Evolutionary conservation across 1,284 basidiomycete genomes (phyloP).

Genomic region (Boletus albobrunnescens): DNA sequence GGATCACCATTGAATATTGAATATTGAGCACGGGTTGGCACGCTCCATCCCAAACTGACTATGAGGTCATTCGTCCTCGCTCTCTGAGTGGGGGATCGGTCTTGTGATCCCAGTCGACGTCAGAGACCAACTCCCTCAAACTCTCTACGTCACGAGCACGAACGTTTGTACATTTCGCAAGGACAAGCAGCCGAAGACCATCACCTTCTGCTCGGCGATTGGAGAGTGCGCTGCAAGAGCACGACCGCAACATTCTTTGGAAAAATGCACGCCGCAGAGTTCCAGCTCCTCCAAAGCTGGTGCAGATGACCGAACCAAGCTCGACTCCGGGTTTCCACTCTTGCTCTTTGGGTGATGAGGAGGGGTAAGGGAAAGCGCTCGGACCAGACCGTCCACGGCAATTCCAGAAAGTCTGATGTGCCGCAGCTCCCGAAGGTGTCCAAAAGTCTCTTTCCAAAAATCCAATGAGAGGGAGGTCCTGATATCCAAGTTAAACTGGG

Average conservation of each 20-base stretch:
- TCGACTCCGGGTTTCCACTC: not conserved
- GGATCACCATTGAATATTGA: not conserved
- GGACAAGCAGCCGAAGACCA: conserved; percentile 14
- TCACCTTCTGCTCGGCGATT: conserved; percentile 14
- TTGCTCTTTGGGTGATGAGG: not conserved
- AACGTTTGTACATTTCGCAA: conserved; percentile 18
- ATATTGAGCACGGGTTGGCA: too few species aligned
- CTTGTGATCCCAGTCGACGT: conserved; percentile 23
- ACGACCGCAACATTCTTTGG: conserved; percentile 19
- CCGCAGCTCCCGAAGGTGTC: conserved; percentile 13
- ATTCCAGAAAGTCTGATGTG: conserved; percentile 11
- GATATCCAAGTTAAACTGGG: conserved; percentile 12
- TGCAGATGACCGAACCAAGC: conserved; percentile 20
- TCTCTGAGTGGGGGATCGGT: not conserved
- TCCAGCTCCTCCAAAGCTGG: conserved; percentile 32
- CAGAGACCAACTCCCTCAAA: conserved; percentile 9
- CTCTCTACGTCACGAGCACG: not conserved
- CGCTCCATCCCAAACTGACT: not conserved
- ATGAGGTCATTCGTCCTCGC: not conserved
- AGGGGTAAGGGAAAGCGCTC: conserved; percentile 4
- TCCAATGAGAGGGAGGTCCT: conserved; percentile 4
- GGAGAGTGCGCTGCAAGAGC: conserved; percentile 11
- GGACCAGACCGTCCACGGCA: conserved; percentile 10
- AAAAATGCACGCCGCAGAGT: conserved; percentile 27
- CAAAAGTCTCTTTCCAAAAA: conserved; percentile 21